Base-by-base conservation (phyloP, 108 stramenopile genomes). In the Nannochloropsis gaditana region DNA sequence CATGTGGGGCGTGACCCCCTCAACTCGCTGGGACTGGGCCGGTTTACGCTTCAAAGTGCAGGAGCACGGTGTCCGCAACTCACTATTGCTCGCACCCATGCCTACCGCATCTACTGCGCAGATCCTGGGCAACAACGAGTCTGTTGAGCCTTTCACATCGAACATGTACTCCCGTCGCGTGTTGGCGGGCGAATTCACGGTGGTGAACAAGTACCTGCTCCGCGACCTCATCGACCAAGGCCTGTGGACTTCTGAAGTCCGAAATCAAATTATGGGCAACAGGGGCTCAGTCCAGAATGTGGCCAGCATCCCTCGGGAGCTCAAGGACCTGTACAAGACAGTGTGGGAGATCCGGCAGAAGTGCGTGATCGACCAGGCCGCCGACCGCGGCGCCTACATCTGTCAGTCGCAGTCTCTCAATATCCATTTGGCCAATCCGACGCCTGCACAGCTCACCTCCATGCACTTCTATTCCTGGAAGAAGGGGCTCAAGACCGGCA, bases 401-500 rank as follows among this genome's bases (percentile, higher is more conserved):
- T 94, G 95, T 90, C 98, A 99, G 88, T 95, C 95, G 84, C 98
- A 99, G 90, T 95, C 94, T 84, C 89, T 98, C 21, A 99, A 99
- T 85, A 87, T 98, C 5, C 96, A 96, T 93, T 92, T 99, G 88
- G 95, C 96, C 6, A 94, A 96, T 85, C 96, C 97, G 43, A 97
- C 93, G 41, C 88, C 92, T 44, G 94, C 94, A 79, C 95, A 95
- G 90, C 89, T 99, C 42, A 97, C 96, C 42, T 95, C 97, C 9
- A 97, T 97, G 96, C 97, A 99, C 90, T 99, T 98, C 90, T 98
- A 98, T 90, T 96, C 95, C 11, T 98, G 96, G 96, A 95, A 96
- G 86, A 86, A 86, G 47, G 89, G 89, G 21, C 84, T 91, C 73
- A 91, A 95, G 95, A 98, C 97, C 44, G 97, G 97, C 59, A 97